Percentiles rank a stretch among this genome's conserved stretches.
Conservation (phyloP, 345 rosid species). For the Populus davidiana region DNA sequence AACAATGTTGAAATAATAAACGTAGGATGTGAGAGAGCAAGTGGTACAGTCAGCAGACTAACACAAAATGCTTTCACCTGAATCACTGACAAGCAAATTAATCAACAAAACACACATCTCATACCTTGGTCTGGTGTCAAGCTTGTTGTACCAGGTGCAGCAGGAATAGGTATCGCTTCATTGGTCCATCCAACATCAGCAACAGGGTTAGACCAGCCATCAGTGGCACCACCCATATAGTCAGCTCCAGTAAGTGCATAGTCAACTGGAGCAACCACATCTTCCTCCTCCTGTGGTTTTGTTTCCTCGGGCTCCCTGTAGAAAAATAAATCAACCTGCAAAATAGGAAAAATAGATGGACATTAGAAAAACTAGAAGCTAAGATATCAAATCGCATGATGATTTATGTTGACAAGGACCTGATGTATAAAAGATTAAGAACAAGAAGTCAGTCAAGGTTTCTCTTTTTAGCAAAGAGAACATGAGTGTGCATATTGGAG, state of each 20-base stretch:
- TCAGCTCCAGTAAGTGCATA: conserved; percentile 35
- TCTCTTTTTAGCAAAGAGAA: background rate
- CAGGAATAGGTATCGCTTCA: conserved; percentile 48
- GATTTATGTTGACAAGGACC: background rate
- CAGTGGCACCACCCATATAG: conserved; percentile 26
- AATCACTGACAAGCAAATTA: background rate
- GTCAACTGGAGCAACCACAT: conserved; percentile 28
- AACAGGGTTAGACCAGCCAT: conserved; percentile 45
- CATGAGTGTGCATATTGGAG: background rate
- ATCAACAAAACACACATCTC: background rate
- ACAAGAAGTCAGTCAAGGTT: background rate
- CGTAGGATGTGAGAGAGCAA: background rate
- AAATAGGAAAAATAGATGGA: background rate
- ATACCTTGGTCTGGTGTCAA: conserved; percentile 37
- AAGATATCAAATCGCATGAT: background rate
- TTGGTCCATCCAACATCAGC: conserved; percentile 56
- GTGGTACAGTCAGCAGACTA: background rate
- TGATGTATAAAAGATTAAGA: background rate
- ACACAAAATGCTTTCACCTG: background rate
- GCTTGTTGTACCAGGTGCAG: conserved; percentile 40
- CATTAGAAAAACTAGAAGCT: background rate
- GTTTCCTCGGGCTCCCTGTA: conserved; percentile 28
- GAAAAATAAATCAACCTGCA: conserved; percentile 28
- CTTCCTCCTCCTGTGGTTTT: conserved; percentile 31
- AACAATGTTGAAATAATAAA: background rate